Evolutionary conservation across 2,329 filamentous ascomycete species (phyloP), one percentile per base, ranked within the genome.

Genomic region (Septoria petroselini): DNA sequence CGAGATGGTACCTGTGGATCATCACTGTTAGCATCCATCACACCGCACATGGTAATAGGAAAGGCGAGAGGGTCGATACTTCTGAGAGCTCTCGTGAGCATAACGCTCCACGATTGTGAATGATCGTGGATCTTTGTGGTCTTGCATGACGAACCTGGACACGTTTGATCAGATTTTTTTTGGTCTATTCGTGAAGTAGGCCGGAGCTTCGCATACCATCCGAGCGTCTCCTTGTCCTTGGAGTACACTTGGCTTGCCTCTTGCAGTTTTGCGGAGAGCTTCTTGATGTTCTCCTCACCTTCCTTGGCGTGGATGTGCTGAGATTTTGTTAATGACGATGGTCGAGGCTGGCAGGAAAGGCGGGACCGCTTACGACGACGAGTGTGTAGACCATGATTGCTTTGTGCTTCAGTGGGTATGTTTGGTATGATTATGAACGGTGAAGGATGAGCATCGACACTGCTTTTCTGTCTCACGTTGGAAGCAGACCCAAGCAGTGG

Each of bases 81-180:
- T 65, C 45, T 67, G 65, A 41, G 61, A 64, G 42, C 71, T 73
- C 66, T 88, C 85, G 53, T 83, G 76, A 61, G 79, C 76, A 68
- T 87, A 89, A 25, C 85, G 74, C 71, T 89, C 85, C 39, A 89
- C 84, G 61, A 89, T 86, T 40, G 82, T 86, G 69, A 89, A 89
- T 41, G 83, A 81, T 50, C 83, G 76, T 37, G 76, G 76, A 66
- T 88, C 85, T 61, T 79, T 74, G 50, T 82, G 76, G 61, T 83
- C 82, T 72, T 88, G 85, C 85, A 88, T 88, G 55, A 89, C 85
- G 68, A 86, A 81, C 85, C 85, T 88, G 14, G 1, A 33, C 9
- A 19, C 17, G 17, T 12, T 38, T 14, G 18, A 8, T 12, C 18
- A 19, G 2, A 19, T 14, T 7, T 7, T 17, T 15, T 11, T 18